Evolutionary conservation across 306 rosid genomes (phyloP).

Genomic region (Dalbergia oliveri): DNA sequence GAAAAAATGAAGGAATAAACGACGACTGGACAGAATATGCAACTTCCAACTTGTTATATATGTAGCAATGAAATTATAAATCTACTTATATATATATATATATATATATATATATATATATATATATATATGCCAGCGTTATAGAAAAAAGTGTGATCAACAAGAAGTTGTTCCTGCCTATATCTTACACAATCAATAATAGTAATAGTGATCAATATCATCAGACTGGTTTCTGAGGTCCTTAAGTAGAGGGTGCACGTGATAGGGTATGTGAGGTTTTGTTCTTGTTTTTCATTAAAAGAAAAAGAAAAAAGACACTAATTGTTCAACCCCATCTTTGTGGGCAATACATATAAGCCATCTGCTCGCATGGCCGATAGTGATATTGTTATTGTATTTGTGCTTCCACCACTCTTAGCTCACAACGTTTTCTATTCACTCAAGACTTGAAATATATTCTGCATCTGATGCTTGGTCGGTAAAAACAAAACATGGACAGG

Average conservation of each 20-base stretch:
- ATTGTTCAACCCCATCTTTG: constrained; percentile 4
- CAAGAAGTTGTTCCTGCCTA: too few species aligned
- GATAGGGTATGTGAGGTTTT: too few species aligned
- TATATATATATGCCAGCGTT: too few species aligned
- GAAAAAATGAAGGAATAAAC: not conserved
- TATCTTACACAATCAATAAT: too few species aligned
- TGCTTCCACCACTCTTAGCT: not conserved
- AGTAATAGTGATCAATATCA: too few species aligned
- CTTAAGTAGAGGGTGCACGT: too few species aligned
- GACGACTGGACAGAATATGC: too few species aligned
- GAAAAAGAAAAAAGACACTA: not conserved
- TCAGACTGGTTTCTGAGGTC: too few species aligned
- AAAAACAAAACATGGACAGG: constrained; percentile 19
- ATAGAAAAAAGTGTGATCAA: too few species aligned
- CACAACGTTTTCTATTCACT: not conserved
- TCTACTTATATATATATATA: too few species aligned
- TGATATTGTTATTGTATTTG: constrained; percentile 18
- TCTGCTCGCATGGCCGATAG: constrained; percentile 9
- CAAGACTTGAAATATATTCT: not conserved
- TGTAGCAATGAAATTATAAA: not conserved
- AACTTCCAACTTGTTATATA: too few species aligned
- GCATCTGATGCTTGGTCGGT: constrained; percentile 21
- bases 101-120: too few species aligned
- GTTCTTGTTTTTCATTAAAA: not conserved
- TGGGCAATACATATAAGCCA: not conserved